A percentile compares a stretch with the other conserved stretches of the same genome.
Evolutionary conservation across 2,329 filamentous ascomycete genomes (phyloP).

Genomic region (Albophoma yamanashiensis): DNA sequence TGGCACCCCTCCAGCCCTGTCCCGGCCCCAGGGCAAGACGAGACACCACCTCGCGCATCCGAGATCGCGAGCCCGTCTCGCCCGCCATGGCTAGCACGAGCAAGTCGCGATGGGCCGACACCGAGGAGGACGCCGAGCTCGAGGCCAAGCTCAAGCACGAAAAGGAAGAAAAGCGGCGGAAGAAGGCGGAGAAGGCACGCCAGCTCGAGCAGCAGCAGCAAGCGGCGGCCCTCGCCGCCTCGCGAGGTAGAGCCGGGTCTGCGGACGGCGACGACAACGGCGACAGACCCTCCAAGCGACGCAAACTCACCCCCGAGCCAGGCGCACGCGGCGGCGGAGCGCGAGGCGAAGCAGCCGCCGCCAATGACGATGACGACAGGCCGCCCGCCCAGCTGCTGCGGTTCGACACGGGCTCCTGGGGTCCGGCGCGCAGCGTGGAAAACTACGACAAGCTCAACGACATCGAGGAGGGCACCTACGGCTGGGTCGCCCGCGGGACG

Average conservation of each 20-base stretch:
- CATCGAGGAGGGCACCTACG: constrained; percentile 96
- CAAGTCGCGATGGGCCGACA: constrained; percentile 80
- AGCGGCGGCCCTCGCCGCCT: too few species aligned
- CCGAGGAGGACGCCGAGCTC: constrained; percentile 67
- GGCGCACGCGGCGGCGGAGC: constrained; percentile 8
- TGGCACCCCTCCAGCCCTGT: neutral
- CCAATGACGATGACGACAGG: too few species aligned
- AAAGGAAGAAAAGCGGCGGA: constrained; percentile 80
- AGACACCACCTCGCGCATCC: neutral
- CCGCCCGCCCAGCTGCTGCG: constrained; percentile 50
- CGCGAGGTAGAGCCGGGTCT: too few species aligned
- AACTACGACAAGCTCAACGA: constrained; percentile 90
- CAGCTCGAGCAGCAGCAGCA: neutral
- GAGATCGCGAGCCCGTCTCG: neutral
- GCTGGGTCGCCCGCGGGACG: constrained; percentile 79
- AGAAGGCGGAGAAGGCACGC: constrained; percentile 13
- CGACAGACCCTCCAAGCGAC: constrained; percentile 50
- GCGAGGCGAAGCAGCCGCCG: neutral
- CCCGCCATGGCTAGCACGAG: constrained; percentile 45
- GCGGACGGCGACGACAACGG: constrained; percentile 18
- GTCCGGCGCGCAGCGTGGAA: constrained; percentile 64
- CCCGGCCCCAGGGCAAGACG: constrained; percentile 4
- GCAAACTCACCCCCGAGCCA: constrained; percentile 40
- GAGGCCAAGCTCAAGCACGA: constrained; percentile 65
- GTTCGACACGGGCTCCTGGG: constrained; percentile 60